Evolutionary conservation across 1,139 yeast species (phyloP).

Genomic region (Waltiozyma solani): DNA sequence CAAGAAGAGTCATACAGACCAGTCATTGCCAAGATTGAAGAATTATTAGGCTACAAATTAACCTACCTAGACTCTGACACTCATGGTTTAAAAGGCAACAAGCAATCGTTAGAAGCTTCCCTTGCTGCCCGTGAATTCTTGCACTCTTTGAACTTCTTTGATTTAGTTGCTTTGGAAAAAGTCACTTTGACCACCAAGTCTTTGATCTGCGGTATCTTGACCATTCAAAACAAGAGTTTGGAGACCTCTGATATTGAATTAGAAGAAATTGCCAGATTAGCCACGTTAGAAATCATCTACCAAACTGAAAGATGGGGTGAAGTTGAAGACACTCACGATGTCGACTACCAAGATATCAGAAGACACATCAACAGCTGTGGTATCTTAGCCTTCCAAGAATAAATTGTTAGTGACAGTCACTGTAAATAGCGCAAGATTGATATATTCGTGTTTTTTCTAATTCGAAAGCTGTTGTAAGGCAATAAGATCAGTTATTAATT

Average conservation of each 20-base stretch:
- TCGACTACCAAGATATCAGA: constrained; percentile 79
- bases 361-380: constrained; percentile 79
- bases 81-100: constrained; percentile 73
- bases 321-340: constrained; percentile 97
- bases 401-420: too few relatives aligned
- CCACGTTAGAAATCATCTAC: constrained; percentile 70
- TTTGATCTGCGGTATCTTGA: constrained; percentile 58
- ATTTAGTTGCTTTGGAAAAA: constrained; percentile 81
- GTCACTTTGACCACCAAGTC: constrained; percentile 82
- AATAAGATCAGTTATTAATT: too few relatives aligned
- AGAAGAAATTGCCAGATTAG: constrained; percentile 69
- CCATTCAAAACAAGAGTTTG: constrained; percentile 21
- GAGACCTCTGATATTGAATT: constrained; percentile 24
- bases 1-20: constrained; percentile 77
- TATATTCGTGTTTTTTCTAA: too few relatives aligned
- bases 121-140: constrained; percentile 60
- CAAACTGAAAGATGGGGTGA: constrained; percentile 96
- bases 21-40: constrained; percentile 56
- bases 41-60: constrained; percentile 35
- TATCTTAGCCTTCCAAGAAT: constrained; percentile 34
- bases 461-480: too few relatives aligned
- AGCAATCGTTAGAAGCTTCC: constrained; percentile 52
- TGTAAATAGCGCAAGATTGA: too few relatives aligned
- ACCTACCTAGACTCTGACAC: constrained; percentile 67
- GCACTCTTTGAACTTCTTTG: constrained; percentile 53